Evolutionary conservation across 176 grass and related monocot genomes (phyloP).

Genomic region (Aegilops tauschii): DNA sequence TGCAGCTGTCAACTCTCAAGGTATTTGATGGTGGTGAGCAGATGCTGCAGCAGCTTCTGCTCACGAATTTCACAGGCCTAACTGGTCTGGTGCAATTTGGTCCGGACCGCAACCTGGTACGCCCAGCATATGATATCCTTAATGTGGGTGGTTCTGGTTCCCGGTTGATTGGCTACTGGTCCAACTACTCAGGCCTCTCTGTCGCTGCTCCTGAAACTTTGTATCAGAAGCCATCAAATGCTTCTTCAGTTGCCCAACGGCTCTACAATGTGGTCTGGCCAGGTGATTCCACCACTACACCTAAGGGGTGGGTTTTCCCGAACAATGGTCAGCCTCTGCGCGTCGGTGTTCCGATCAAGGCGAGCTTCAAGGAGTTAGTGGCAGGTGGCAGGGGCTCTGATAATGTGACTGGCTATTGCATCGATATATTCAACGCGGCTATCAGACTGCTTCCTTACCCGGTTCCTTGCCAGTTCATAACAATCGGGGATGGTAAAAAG

Average conservation of each 20-base stretch:
- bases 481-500: slow-evolving; percentile 52
- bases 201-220: slow-evolving; percentile 53
- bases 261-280: slow-evolving; percentile 61
- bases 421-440: slow-evolving; percentile 65
- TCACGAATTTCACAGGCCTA: slow-evolving; percentile 66
- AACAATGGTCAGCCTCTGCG: slow-evolving; percentile 60
- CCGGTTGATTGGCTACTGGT: slow-evolving; percentile 70
- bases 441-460: slow-evolving; percentile 67
- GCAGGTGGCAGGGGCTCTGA: slow-evolving; percentile 32
- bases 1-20: slow-evolving; percentile 54
- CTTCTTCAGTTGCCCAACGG: slow-evolving; percentile 31
- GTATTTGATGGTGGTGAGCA: slow-evolving; percentile 58
- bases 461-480: slow-evolving; percentile 58
- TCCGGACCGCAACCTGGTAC: slow-evolving; percentile 47
- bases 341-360: slow-evolving; percentile 68
- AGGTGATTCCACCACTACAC: slow-evolving; percentile 33
- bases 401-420: slow-evolving; percentile 58
- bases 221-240: slow-evolving; percentile 55
- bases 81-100: slow-evolving; percentile 55
- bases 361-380: slow-evolving; percentile 70
- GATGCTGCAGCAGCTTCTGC: slow-evolving; percentile 54
- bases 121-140: slow-evolving; percentile 64
- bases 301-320: slow-evolving; percentile 72
- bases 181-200: slow-evolving; percentile 61
- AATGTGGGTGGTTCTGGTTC: slow-evolving; percentile 43